Evolutionary conservation across 164 flowering plant species (phyloP).

Genomic region (Cinnamomum micranthum): DNA sequence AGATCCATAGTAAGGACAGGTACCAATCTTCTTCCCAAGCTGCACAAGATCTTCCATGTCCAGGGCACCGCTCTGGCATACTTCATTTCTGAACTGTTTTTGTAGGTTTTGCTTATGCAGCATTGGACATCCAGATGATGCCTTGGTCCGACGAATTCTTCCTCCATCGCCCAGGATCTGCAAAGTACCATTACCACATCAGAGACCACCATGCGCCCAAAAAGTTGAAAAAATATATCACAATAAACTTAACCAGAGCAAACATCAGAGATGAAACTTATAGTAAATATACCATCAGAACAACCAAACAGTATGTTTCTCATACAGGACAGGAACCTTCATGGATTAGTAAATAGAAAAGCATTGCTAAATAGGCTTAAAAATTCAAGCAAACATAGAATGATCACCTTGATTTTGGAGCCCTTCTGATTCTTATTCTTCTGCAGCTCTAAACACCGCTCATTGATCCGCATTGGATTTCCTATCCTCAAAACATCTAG

Average conservation of each 20-base stretch:
- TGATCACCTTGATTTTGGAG: slow-evolving; percentile 61
- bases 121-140: slow-evolving; percentile 89
- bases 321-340: not conserved
- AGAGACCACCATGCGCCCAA: not conserved
- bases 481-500: slow-evolving; percentile 77
- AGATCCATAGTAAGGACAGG: slow-evolving; percentile 97
- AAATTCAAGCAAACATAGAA: not conserved
- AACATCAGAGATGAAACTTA: not conserved
- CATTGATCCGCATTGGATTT: slow-evolving; percentile 59
- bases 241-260: not conserved
- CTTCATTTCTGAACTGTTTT: slow-evolving; percentile 49
- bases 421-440: slow-evolving; percentile 50
- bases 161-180: slow-evolving; percentile 55
- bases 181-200: slow-evolving; percentile 16
- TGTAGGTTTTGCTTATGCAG: slow-evolving; percentile 63
- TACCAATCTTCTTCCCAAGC: slow-evolving; percentile 63
- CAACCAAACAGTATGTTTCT: not conserved
- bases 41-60: slow-evolving; percentile 94
- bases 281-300: not conserved
- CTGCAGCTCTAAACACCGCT: slow-evolving; percentile 89
- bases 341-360: not conserved
- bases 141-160: slow-evolving; percentile 46
- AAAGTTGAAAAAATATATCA: not conserved
- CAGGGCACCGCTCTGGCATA: slow-evolving; percentile 56
- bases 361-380: not conserved